These are phyloP conservation scores for Hypoxylon rickii DNA, from an alignment of 495 filamentous ascomycete genomes.

Conservation along the genomic window DNA sequence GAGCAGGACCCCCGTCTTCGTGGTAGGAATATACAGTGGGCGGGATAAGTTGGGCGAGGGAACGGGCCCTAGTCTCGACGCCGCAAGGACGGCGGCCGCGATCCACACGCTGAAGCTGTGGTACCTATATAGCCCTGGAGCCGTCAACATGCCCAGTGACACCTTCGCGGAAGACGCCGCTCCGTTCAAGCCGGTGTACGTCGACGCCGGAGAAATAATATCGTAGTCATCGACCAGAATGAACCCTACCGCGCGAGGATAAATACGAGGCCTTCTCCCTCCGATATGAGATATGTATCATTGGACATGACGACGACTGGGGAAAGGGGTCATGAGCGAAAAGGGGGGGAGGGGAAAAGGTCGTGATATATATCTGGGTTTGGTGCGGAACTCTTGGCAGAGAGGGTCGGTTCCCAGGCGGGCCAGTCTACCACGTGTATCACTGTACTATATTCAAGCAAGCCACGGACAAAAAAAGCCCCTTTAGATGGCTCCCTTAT, in stretches of 20 bases:
- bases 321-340: background rate
- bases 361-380: no score
- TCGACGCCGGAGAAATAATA: conserved; percentile 91
- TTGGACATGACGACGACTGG: conserved; percentile 6
- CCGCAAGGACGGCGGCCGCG: conserved; percentile 77
- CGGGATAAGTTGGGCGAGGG: conserved; percentile 88
- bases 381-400: conserved; percentile 3
- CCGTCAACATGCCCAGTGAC: conserved; percentile 76
- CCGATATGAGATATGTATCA: conserved; percentile 6
- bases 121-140: conserved; percentile 88
- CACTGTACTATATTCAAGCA: conserved; percentile 32
- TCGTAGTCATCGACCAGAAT: conserved; percentile 59
- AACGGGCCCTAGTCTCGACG: conserved; percentile 70
- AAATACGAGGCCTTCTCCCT: background rate
- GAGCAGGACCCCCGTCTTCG: conserved; percentile 83
- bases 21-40: conserved; percentile 93
- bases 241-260: no score
- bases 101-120: conserved; percentile 86
- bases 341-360: background rate
- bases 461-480: no score
- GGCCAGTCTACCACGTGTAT: conserved; percentile 25
- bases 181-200: conserved; percentile 78
- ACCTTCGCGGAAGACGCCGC: conserved; percentile 64
- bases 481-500: conserved; percentile 11
- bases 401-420: conserved; percentile 24